Conservation (phyloP, 495 filamentous ascomycete genomes). For the Aspergillus funiculosus region DNA sequence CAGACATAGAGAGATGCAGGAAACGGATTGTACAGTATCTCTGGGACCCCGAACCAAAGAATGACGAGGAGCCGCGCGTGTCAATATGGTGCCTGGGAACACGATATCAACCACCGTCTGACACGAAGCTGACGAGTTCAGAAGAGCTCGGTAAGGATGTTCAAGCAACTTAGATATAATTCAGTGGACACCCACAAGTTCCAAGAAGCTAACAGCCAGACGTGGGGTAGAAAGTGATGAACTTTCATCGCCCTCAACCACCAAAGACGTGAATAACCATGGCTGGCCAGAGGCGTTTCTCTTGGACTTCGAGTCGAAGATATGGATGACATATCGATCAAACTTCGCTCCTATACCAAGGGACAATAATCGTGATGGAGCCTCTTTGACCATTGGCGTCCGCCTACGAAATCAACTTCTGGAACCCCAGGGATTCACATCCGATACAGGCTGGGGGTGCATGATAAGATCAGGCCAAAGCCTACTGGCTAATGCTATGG, state of each 20-base stretch:
- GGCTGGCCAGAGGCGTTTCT: conserved; percentile 85
- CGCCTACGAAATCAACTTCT: conserved; percentile 74
- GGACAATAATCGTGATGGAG: conserved; percentile 61
- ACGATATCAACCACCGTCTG: conserved; percentile 48
- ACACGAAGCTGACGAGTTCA: not conserved
- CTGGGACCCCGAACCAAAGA: conserved; percentile 90
- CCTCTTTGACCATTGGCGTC: conserved; percentile 78
- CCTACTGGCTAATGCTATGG: conserved; percentile 79
- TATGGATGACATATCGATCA: conserved; percentile 97
- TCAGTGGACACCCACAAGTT: not conserved
- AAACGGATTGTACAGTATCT: conserved; percentile 87
- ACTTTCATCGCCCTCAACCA: not conserved
- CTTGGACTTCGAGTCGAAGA: conserved; percentile 83
- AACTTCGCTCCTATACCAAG: conserved; percentile 80
- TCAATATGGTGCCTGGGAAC: conserved; percentile 87
- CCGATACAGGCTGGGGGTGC: conserved; percentile 95
- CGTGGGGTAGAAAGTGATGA: not conserved
- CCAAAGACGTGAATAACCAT: conserved; percentile 32
- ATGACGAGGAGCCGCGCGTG: conserved; percentile 61
- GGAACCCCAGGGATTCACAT: conserved; percentile 78
- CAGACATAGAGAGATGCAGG: conserved; percentile 62
- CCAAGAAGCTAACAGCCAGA: not conserved
- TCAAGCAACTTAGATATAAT: not conserved
- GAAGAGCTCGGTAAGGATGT: conserved; percentile 15
- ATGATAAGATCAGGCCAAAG: conserved; percentile 98